Evolutionary conservation across 2,329 filamentous ascomycete species (phyloP).

Genomic region (Penicillium hordei): DNA sequence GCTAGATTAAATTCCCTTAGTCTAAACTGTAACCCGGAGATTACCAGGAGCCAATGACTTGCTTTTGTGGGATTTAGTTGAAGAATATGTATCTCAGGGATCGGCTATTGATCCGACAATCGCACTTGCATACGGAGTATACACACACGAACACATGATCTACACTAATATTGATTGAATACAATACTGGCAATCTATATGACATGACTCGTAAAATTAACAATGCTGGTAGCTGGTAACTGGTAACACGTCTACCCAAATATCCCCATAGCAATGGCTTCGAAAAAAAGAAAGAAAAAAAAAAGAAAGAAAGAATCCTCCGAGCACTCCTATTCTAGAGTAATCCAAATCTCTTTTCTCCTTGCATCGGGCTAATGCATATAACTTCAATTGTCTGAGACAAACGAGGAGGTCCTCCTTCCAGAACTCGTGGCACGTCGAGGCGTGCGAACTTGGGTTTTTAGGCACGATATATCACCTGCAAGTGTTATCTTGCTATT

Average conservation of each 20-base stretch:
- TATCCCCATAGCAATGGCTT: background rate
- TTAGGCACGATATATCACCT: background rate
- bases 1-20: background rate
- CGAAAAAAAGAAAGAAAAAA: background rate
- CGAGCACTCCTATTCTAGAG: background rate
- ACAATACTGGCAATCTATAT: background rate
- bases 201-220: background rate
- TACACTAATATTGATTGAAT: background rate
- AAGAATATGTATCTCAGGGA: background rate
- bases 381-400: background rate
- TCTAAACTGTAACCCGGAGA: background rate
- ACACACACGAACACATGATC: background rate
- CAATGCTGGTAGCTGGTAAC: too few species aligned
- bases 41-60: constrained; percentile 1
- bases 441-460: background rate
- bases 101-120: background rate
- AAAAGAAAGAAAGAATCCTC: too few species aligned
- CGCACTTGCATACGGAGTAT: background rate
- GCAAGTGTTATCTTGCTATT: background rate
- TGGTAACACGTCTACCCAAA: background rate
- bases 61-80: background rate
- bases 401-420: background rate
- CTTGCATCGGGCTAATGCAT: background rate
- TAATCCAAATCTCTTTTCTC: background rate
- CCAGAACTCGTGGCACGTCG: background rate